Base-by-base conservation (phyloP, 495 filamentous ascomycete genomes). In the Friedmanniomyces simplex region DNA sequence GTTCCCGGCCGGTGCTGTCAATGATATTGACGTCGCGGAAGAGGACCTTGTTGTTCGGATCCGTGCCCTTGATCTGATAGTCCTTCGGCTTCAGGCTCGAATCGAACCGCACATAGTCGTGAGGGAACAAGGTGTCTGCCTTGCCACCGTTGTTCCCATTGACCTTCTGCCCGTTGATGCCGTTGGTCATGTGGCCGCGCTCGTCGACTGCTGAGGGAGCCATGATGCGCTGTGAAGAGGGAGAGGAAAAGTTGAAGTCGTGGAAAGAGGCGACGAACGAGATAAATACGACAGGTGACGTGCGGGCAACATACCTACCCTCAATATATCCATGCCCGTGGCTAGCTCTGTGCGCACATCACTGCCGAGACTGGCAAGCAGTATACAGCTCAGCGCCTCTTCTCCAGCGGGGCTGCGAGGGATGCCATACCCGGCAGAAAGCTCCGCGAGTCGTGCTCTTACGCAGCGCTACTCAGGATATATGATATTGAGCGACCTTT, bases 11-110 rank as follows among this genome's bases (percentile, higher is more conserved):
- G 20, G 75, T 77, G 8, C 71, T 73, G 46, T 79, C 76, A 0
- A 79, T 55, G 39, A 79, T 77, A n/a, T 72, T 70, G 12, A 78
- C 76, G 60, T 78, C 70, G 18, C 64, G 57, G 46, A 79, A 72
- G 1, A 79, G 63, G 20, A 77, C 69, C 48, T 65, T 71, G 22
- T 71, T 72, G 7, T 69, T 57, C 2, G 66, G 52, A 50, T 63
- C 58, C 0, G 74, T 75, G 14, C 73, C 73, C 24, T 63, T 60
- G 10, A 72, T 68, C 30, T 63, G 26, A 58, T 71, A 70, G 18
- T 61, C 52, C 54, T 71, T 71, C 3, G 69, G 69, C 45, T 72
- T 59, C 12, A 72, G 63, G 2, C 25, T 49, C 6, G 56, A 48
- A 48, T 63, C 65, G 32, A 62, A 65, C 8, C 58, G 41, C 3